A percentile compares a stretch with the other conserved stretches of the same genome.
phyloP scores from a whole-genome alignment of 2,329 filamentous ascomycete species.

The Nothophaeocryptopus gaeumannii region DNA sequence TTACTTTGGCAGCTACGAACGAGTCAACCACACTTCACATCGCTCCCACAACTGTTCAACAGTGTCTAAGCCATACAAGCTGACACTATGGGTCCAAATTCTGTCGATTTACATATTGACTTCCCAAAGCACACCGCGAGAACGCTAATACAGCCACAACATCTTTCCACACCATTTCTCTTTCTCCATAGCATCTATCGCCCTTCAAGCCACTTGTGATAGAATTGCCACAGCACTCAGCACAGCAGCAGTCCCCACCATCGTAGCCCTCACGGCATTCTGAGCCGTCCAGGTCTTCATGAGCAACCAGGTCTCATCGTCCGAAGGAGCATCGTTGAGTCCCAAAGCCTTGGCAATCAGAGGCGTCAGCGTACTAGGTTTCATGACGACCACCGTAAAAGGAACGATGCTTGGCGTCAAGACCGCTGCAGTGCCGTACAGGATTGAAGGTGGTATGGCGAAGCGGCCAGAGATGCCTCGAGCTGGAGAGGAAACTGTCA shows the following conservation, averaged over 20 bases:
- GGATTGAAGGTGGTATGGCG: constrained; percentile 14
- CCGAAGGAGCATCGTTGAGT: constrained; percentile 11
- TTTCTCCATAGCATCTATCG: neutral
- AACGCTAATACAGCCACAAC: no score
- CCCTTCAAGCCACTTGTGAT: constrained; percentile 7
- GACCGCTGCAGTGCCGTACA: constrained; percentile 26
- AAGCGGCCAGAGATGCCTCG: constrained; percentile 13
- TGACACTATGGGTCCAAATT: no score
- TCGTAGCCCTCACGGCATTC: constrained; percentile 21
- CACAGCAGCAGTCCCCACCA: constrained; percentile 20
- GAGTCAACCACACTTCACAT: no score
- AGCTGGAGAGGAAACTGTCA: constrained; percentile 7
- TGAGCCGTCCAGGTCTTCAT: constrained; percentile 26
- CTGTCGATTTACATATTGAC: no score
- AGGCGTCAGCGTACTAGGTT: constrained; percentile 8
- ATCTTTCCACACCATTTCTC: no score
- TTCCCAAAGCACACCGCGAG: no score
- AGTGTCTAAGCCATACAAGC: no score
- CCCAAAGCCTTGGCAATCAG: constrained; percentile 22
- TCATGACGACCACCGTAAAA: constrained; percentile 29
- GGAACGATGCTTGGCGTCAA: constrained; percentile 26
- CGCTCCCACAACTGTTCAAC: no score
- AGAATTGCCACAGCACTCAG: constrained; percentile 20
- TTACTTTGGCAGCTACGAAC: no score
- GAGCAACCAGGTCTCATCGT: constrained; percentile 25